Evolutionary conservation across 495 filamentous ascomycete species (phyloP).

Genomic region (Penicillium lagena): DNA sequence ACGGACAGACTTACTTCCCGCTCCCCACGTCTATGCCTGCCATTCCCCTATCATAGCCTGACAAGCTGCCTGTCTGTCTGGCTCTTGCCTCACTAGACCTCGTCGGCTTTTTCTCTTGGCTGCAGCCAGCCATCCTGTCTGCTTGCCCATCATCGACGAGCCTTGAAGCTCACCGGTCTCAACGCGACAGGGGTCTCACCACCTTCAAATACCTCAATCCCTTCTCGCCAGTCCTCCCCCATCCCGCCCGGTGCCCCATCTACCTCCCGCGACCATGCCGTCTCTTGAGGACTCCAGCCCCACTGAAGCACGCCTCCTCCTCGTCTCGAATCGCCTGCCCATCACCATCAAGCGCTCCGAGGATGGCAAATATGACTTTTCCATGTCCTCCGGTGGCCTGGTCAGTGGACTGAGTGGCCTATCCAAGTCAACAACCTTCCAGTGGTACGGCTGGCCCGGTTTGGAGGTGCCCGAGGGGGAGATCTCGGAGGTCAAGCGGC

Average conservation of each 20-base stretch:
- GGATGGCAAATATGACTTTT: conserved; percentile 77
- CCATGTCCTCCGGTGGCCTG: conserved; percentile 91
- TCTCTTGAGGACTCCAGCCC: conserved; percentile 23
- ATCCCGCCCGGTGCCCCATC: not conserved
- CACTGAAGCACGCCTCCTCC: conserved; percentile 53
- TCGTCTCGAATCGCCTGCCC: conserved; percentile 89
- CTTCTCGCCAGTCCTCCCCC: not conserved
- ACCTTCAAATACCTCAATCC: not conserved
- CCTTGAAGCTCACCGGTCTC: too few relatives aligned
- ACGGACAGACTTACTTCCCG: too few relatives aligned
- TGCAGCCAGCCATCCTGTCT: too few relatives aligned
- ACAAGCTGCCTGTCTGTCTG: too few relatives aligned
- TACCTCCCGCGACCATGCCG: conserved; percentile 21
- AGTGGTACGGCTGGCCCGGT: conserved; percentile 98
- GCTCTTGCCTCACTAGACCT: too few relatives aligned
- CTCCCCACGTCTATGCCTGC: too few relatives aligned
- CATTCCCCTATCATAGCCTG: too few relatives aligned
- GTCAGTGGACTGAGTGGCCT: conserved; percentile 87
- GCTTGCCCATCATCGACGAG: too few relatives aligned
- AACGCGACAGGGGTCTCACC: not conserved
- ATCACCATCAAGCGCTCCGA: conserved; percentile 92
- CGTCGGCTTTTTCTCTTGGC: too few relatives aligned
- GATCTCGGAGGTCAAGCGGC: conserved; percentile 52
- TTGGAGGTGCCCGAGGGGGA: conserved; percentile 74
- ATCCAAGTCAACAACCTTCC: conserved; percentile 84